These are phyloP conservation scores for Ganoderma resinaceum DNA, from an alignment of 1,284 basidiomycete genomes.

Conservation along the genomic window DNA sequence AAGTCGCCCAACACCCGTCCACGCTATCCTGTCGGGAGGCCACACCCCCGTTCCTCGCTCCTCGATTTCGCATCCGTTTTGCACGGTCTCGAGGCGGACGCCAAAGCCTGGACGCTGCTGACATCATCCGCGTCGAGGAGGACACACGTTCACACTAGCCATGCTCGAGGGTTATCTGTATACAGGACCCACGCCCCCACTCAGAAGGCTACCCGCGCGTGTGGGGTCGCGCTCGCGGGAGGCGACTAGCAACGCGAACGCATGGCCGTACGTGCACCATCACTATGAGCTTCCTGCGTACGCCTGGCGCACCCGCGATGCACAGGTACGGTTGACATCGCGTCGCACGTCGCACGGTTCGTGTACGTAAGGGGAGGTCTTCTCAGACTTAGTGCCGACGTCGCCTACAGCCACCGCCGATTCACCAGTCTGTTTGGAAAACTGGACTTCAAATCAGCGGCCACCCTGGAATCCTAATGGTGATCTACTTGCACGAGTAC, in stretches of 20 bases:
- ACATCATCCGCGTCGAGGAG: not conserved
- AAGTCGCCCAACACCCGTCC: not conserved
- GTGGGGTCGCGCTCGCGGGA: constrained; percentile 1
- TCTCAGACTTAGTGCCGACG: constrained; percentile 11
- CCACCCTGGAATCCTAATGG: constrained; percentile 15
- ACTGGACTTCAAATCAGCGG: constrained; percentile 6
- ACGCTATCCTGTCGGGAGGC: constrained; percentile 13
- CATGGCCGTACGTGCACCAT: not conserved
- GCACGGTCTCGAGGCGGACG: not conserved
- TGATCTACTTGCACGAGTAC: not conserved
- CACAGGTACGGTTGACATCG: not conserved
- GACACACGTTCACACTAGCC: not conserved
- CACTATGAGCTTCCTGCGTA: not conserved
- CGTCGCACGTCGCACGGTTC: constrained; percentile 1
- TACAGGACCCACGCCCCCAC: not conserved
- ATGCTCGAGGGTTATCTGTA: not conserved
- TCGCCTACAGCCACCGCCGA: constrained; percentile 12
- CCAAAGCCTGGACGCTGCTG: not conserved
- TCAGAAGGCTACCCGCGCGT: not conserved
- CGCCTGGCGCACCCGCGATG: not conserved
- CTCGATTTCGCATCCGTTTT: constrained; percentile 3
- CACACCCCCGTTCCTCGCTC: not conserved
- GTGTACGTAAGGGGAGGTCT: not conserved
- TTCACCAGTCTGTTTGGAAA: not conserved
- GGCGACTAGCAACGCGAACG: not conserved